Evolutionary conservation across 805 yeast genomes (phyloP).

Genomic region (Hermanozyma aechmeae): DNA sequence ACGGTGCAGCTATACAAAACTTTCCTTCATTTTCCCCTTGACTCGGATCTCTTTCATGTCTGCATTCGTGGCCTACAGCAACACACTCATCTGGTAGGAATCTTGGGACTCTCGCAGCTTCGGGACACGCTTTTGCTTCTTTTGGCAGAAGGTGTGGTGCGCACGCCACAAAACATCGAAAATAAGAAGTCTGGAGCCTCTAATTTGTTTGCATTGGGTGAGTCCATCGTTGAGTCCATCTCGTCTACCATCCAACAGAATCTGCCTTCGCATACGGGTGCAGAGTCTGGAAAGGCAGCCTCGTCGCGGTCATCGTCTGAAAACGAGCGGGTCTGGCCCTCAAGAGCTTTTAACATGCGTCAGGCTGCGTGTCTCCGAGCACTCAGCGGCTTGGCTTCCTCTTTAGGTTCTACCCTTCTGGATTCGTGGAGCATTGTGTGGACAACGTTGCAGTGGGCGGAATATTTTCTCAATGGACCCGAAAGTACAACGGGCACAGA

Average conservation of each 20-base stretch:
- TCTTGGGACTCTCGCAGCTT: conserved; percentile 46
- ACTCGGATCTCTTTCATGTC: conserved; percentile 58
- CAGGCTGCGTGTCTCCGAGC: conserved; percentile 75
- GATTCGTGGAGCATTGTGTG: conserved; percentile 54
- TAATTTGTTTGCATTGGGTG: conserved; percentile 37
- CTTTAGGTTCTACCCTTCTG: conserved; percentile 69
- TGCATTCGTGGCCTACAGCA: conserved; percentile 70
- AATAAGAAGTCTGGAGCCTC: conserved; percentile 1
- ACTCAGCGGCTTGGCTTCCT: conserved; percentile 61
- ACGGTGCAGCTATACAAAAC: conserved; percentile 17
- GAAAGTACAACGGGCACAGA: conserved; percentile 23
- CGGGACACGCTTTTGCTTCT: conserved; percentile 41
- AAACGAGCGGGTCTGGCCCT: conserved; percentile 1
- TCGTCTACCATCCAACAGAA: conserved; percentile 33
- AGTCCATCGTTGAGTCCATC: conserved; percentile 42
- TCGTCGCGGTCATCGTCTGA: too few relatives aligned
- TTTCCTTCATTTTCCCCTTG: conserved; percentile 58
- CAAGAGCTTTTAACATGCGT: conserved; percentile 49
- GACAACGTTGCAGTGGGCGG: conserved; percentile 71
- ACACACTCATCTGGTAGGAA: conserved; percentile 74
- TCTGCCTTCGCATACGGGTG: too few relatives aligned
- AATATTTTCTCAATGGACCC: conserved; percentile 57
- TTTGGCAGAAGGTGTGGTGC: too few relatives aligned
- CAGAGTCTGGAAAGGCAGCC: too few relatives aligned
- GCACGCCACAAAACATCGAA: conserved; percentile 9